Percentiles rank a stretch among this genome's conserved stretches.
Conservation (phyloP, 116 monocot species). For the Iris pallida region DNA sequence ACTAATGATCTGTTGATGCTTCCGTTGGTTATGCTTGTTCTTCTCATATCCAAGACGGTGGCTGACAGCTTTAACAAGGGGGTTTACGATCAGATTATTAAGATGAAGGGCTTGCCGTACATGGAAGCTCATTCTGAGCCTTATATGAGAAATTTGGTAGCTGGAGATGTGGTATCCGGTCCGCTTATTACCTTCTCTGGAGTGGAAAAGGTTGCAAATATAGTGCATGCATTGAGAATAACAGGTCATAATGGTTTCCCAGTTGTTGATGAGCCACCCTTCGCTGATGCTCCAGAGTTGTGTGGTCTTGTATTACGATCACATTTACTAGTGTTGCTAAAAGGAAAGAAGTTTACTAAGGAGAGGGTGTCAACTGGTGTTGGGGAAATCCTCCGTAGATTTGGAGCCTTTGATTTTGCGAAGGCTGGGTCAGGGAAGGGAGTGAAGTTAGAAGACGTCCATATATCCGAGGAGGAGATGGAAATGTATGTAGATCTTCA, state of each 20-base stretch:
- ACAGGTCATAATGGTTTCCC: slow-evolving; percentile 95
- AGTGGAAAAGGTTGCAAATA: slow-evolving; percentile 71
- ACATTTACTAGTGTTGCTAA: slow-evolving; percentile 79
- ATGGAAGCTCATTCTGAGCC: slow-evolving; percentile 94
- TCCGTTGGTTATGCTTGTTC: slow-evolving; percentile 90
- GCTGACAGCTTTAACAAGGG: slow-evolving; percentile 94
- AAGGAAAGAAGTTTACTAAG: slow-evolving; percentile 62
- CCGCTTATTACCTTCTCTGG: slow-evolving; percentile 71
- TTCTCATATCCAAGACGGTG: slow-evolving; percentile 84
- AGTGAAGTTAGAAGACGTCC: slow-evolving; percentile 64
- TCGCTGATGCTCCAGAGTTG: slow-evolving; percentile 61
- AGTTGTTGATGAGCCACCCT: slow-evolving; percentile 76
- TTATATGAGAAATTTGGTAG: slow-evolving; percentile 83
- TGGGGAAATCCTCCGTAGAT: slow-evolving; percentile 33
- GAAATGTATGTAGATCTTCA: slow-evolving; percentile 89
- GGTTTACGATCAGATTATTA: slow-evolving; percentile 94
- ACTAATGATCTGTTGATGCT: slow-evolving; percentile 98
- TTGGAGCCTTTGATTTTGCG: slow-evolving; percentile 76
- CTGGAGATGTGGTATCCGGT: slow-evolving; percentile 86
- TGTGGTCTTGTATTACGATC: slow-evolving; percentile 79
- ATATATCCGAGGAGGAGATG: slow-evolving; percentile 69
- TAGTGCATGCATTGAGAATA: slow-evolving; percentile 56
- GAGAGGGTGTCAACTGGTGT: slow-evolving; percentile 50
- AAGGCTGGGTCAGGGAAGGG: slow-evolving; percentile 86
- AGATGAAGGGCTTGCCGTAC: slow-evolving; percentile 92